A percentile compares a stretch with the other conserved stretches of the same genome.
Conservation (phyloP, 2,329 filamentous ascomycete genomes). For the Neobulgaria alba region DNA sequence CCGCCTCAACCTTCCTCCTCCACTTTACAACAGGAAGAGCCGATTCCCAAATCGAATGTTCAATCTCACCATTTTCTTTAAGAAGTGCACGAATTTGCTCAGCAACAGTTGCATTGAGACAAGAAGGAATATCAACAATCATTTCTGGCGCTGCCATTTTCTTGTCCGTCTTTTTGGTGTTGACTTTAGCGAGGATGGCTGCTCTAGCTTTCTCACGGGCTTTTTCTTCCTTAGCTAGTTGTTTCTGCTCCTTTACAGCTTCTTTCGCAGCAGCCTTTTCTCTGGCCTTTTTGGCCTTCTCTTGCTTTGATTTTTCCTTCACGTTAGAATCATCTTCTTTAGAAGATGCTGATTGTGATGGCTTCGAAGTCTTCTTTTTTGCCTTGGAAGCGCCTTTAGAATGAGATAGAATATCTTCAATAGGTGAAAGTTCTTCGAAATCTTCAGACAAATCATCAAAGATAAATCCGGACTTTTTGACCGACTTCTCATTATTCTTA, state of each 20-base stretch:
- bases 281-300: conserved; percentile 8
- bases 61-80: conserved; percentile 37
- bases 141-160: conserved; percentile 67
- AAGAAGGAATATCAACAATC: conserved; percentile 60
- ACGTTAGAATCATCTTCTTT: conserved; percentile 15
- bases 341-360: conserved; percentile 5
- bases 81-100: conserved; percentile 44
- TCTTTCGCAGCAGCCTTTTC: conserved; percentile 20
- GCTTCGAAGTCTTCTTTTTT: background rate
- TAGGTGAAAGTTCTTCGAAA: background rate
- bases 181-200: conserved; percentile 61
- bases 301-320: conserved; percentile 8
- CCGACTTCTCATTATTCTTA: background rate
- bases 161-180: conserved; percentile 65
- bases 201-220: conserved; percentile 54
- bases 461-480: background rate
- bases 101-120: conserved; percentile 39
- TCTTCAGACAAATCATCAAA: background rate
- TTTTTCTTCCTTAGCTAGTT: conserved; percentile 52
- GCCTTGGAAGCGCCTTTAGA: background rate
- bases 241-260: conserved; percentile 43
- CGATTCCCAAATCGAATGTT: conserved; percentile 38
- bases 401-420: background rate
- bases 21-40: conserved; percentile 42
- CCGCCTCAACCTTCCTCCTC: conserved; percentile 42